phyloP scores from a whole-genome alignment of 2,329 filamentous ascomycete genomes.

The Aplosporella prunicola region DNA sequence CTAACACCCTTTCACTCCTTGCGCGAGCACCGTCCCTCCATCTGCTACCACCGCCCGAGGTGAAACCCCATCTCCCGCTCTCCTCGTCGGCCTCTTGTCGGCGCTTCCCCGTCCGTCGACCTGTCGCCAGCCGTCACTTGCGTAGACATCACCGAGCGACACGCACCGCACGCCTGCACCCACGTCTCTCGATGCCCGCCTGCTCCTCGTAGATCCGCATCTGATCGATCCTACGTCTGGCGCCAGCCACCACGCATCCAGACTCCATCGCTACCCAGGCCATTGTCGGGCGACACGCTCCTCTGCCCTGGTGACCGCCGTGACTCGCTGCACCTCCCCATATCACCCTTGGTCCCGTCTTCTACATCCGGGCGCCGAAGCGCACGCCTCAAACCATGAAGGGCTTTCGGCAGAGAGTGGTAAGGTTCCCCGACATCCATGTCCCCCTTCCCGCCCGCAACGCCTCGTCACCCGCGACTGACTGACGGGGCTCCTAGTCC shows the following conservation, averaged over 20 bases:
- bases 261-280: background rate
- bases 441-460: constrained; percentile 13
- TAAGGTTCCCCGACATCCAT: constrained; percentile 44
- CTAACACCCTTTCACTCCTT: background rate
- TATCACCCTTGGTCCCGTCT: constrained; percentile 11
- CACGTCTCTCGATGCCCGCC: constrained; percentile 8
- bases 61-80: constrained; percentile 5
- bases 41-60: constrained; percentile 2
- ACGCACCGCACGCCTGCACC: background rate
- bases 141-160: constrained; percentile 4
- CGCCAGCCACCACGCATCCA: too few species aligned
- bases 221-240: constrained; percentile 3
- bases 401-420: constrained; percentile 93
- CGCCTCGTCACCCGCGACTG: constrained; percentile 6
- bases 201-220: constrained; percentile 1
- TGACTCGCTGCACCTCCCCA: constrained; percentile 9
- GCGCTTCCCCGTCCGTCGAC: constrained; percentile 3
- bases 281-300: constrained; percentile 9
- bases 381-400: constrained; percentile 65
- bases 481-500: constrained; percentile 38
- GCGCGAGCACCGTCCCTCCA: constrained; percentile 8
- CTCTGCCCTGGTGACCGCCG: constrained; percentile 8
- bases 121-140: constrained; percentile 3
- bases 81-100: constrained; percentile 7
- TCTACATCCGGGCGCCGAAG: constrained; percentile 13